Evolutionary conservation across 176 grass and related monocot species (phyloP), one percentile per base, ranked within the genome.

Genomic region (Rhynchospora tenuis): DNA sequence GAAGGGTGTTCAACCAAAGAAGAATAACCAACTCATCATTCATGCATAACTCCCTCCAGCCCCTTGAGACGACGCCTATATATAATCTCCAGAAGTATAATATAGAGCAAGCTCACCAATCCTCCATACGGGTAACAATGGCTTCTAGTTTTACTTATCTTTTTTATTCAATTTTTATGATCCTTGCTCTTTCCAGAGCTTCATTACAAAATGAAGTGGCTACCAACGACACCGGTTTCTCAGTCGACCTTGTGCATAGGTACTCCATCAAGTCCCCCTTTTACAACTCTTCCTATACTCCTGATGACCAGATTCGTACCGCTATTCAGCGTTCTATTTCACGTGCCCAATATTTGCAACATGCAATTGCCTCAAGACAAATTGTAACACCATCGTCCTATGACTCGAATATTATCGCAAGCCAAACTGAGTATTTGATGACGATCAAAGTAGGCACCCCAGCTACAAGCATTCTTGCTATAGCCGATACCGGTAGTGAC

Each of bases 401-500:
- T 46, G 57, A 63, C 29, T 63, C 17, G 11, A 81, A 81, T 16
- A 22, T 81, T 81, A 61, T 43, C 0, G 17, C 78, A 26, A 46
- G 2, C 33, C 1, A 3, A 17, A 46, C 47, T 24, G 78, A 81
- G 29, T 81, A 81, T 81, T 62, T 81, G 20, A 81, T 81, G 57
- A 45, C 29, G 63, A 44, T 86, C 61, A 28, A 80, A 43, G 38
- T 81, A 63, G 84, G 84, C 61, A 81, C 84, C 17, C 61, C 76
- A 33, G 9, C 75, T 16, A 70, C 3, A 51, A 81, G 54, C 47
- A 58, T 86, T 79, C 19, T 70, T 15, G 75, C 62, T 55, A 11
- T 86, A 51, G 75, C 48, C 2, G 78, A 75, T 59, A 87, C 78
- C 10, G 85, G 85, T 28, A 87, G 78, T 14, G 64, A 86, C 33